Base-by-base conservation (phyloP, 768 basidiomycete species). In the Phanerochaete carnosa region DNA sequence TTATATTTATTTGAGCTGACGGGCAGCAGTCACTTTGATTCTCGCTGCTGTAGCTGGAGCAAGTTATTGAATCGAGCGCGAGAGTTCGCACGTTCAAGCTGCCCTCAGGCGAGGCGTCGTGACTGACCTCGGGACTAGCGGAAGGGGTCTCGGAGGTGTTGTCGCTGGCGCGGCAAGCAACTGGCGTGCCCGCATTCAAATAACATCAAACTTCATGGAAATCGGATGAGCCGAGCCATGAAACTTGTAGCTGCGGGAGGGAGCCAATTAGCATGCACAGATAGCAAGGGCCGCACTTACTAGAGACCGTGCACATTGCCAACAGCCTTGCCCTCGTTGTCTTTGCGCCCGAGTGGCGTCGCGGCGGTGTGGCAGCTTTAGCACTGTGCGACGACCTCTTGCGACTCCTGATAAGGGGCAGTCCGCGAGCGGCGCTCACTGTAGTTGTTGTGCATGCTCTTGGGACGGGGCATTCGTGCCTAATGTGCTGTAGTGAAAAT, bases 221-320 rank as follows among this genome's bases (percentile, higher is more conserved):
- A n/a, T n/a, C n/a, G n/a, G n/a, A n/a, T n/a, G n/a, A 1, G 89
- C 86, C 22, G 91, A 87, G 19, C 92, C 92, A 71, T 94, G 90
- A 1, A 94, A 76, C 71, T 94, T 94, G 75, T 90, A 91, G 68
- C 82, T 83, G 55, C 26, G 39, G 57, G 33, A 51, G 22, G 57
- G 43, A 55, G 66, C 53, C 64, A 61, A 43, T 32, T 23, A 33
- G 53, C 35, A 1, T 8, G 45, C 33, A 8, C 52, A 79, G 82
- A 77, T 66, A 83, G 83, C 93, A 93, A 6, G 93, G 72, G 4
- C 91, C 91, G n/a, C n/a, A n/a, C n/a, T n/a, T n/a, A n/a, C n/a
- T n/a, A n/a, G n/a, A n/a, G n/a, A n/a, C n/a, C n/a, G 63, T 91
- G 92, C 89, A 92, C 92, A 67, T 94, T 94, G 77, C 92, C 94